These are phyloP conservation scores for Corchorus olitorius DNA, from an alignment of 345 rosid species.

Conservation along the genomic window DNA sequence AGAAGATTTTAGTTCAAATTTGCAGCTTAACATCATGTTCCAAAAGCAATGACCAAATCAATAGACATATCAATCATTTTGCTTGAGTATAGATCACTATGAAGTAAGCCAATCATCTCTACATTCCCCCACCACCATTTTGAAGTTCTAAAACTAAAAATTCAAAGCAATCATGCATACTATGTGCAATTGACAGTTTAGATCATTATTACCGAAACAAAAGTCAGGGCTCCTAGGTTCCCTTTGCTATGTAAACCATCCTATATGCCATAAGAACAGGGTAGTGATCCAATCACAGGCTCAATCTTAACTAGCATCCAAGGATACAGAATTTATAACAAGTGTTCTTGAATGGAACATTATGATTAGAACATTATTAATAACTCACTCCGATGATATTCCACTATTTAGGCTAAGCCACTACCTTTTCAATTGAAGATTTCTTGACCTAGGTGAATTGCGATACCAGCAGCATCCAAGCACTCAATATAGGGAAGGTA, in stretches of 20 bases:
- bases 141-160: not conserved
- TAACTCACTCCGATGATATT: too few relatives aligned
- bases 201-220: not conserved
- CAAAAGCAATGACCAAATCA: slow-evolving; percentile 1
- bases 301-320: not conserved
- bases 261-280: not conserved
- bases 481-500: slow-evolving; percentile 66
- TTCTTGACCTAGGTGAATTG: slow-evolving; percentile 27
- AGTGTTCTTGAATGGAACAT: too few relatives aligned
- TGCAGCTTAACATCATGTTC: not conserved
- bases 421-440: slow-evolving; percentile 3
- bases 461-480: slow-evolving; percentile 53
- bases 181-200: not conserved
- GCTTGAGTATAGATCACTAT: not conserved
- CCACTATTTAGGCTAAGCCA: slow-evolving; percentile 3
- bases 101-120: not conserved
- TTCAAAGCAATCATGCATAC: not conserved
- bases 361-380: too few relatives aligned
- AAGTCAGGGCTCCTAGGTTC: not conserved
- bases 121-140: too few relatives aligned
- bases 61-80: slow-evolving; percentile 10
- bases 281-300: not conserved
- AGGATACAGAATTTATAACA: not conserved
- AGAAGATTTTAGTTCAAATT: not conserved
- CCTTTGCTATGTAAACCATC: not conserved